Base-by-base conservation (phyloP, 2,329 filamentous ascomycete genomes). In the Zymoseptoria passerinii region DNA sequence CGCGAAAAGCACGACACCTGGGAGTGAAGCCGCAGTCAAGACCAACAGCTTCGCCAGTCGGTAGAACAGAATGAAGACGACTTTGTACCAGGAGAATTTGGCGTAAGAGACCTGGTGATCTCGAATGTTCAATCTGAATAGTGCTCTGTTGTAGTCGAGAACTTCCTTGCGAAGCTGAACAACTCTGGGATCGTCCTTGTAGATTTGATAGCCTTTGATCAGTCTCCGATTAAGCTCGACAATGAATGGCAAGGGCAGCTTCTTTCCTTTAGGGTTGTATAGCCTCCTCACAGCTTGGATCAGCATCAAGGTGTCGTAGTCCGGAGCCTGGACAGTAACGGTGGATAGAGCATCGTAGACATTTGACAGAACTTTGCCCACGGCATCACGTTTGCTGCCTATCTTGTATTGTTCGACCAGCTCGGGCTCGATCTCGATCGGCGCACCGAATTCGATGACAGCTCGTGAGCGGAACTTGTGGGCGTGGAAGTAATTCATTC, bases 401-500 rank as follows among this genome's bases (percentile, higher is more conserved):
- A 81, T 84, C 73, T 86, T 88, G 76, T 96, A 97, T 74, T 90
- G 85, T 62, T 92, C 82, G 4, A 96, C 90, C 35, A 96, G 77
- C 68, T 95, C 88, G 19, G 79, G 78, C 0, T 91, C 88, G 8
- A 97, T 85, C 65, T 95, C 89, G 62, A 97, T 86, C 0, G 94
- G 91, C 27, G 84, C 86, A 8, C 94, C 94, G 68, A 97, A 99
- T 71, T 99, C 94, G 60, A 97, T 86, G 4, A 99, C 92, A 40
- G 92, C 94, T 71, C 94, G 84, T 63, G 92, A 97, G 51, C 92
- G 88, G 75, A 99, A 99, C 74, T 97, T 99, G 80, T 99, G 92
- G 0, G 92, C 89, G 74, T 97, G 92, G 76, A 99, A 99, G 75
- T 99, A 99, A 75, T 99, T 99, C 92, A 99, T 96, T 67, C 92